Base-by-base conservation (phyloP, 352 stramenopile species). In the Globisporangium lucens region DNA sequence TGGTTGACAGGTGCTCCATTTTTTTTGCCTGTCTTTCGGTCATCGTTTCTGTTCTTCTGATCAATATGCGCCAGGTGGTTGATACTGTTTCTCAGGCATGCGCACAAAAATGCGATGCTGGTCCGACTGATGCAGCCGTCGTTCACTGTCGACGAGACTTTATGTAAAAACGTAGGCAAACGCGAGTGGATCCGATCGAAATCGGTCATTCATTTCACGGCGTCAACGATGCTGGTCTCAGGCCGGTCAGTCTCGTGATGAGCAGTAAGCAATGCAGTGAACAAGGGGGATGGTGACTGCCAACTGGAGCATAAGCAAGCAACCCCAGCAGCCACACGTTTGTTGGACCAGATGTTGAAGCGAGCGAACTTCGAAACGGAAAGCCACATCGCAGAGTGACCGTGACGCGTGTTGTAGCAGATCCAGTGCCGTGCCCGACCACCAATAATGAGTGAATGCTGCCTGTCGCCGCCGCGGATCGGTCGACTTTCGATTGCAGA, bases 401-500 rank as follows among this genome's bases (percentile, higher is more conserved):
- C 17, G 43, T 6, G 6, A 35, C 51, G 22, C 22, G 51, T 56
- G 22, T n/a, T 56, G 51, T 9, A 30, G 51, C 43, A 22, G 17
- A 51, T 51, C 43, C 43, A 51, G 17, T 2, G 22, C 17, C 15
- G 15, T 5, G 5, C 30, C 43, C 51, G 51, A 56, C 22, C 51
- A 56, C 51, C 51, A 56, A 56, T 56, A 24, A 24, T 24, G 24
- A 24, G 24, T 24, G n/a, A 33, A 33, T 33, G 9, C 15, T 51
- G 43, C 43, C 43, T 51, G 43, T 51, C 43, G 43, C 43, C 43
- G 17, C 22, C 41, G 6, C 20, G n/a, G 10, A 2, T 33, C 10
- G 43, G 51, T 56, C 51, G 51, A 56, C 51, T n/a, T 56, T 56
- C 51, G 51, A 56, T 56, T 56, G 24, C 51, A 56, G 5, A 56